These are phyloP conservation scores for Cladorrhinum sp. DNA, from an alignment of 2,329 filamentous ascomycete genomes.

Conservation along the genomic window DNA sequence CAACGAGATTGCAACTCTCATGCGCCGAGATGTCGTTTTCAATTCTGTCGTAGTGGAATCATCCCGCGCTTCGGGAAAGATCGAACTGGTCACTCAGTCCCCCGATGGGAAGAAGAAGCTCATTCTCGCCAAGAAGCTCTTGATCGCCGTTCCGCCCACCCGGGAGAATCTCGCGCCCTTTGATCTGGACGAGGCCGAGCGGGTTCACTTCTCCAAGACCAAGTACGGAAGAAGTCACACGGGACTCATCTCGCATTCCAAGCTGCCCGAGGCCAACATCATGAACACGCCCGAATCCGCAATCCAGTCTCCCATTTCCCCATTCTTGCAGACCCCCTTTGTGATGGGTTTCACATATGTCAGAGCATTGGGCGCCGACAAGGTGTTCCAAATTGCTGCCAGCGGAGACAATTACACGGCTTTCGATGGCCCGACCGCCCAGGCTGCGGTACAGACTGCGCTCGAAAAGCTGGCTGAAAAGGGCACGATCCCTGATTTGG, in stretches of 20 bases:
- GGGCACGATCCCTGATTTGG: slow-evolving; percentile 16
- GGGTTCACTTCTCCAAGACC: slow-evolving; percentile 13
- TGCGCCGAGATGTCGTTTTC: slow-evolving; percentile 6
- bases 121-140: slow-evolving; percentile 33
- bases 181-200: slow-evolving; percentile 28
- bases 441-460: background rate
- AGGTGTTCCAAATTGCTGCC: background rate
- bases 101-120: slow-evolving; percentile 15
- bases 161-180: slow-evolving; percentile 31
- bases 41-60: slow-evolving; percentile 13
- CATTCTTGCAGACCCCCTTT: slow-evolving; percentile 20
- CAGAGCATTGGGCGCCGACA: background rate
- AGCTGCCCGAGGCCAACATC: slow-evolving; percentile 17
- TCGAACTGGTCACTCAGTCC: background rate
- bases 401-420: background rate
- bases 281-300: slow-evolving; percentile 8
- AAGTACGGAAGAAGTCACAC: slow-evolving; percentile 22
- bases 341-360: slow-evolving; percentile 15
- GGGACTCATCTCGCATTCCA: slow-evolving; percentile 21
- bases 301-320: background rate
- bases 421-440: slow-evolving; percentile 3
- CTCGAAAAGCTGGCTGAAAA: slow-evolving; percentile 21
- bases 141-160: slow-evolving; percentile 36
- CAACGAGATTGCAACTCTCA: slow-evolving; percentile 2
- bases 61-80: background rate